Evolutionary conservation across 352 stramenopile species (phyloP), one percentile per base, ranked within the genome.

Genomic region (Pythium pyrilobum): DNA sequence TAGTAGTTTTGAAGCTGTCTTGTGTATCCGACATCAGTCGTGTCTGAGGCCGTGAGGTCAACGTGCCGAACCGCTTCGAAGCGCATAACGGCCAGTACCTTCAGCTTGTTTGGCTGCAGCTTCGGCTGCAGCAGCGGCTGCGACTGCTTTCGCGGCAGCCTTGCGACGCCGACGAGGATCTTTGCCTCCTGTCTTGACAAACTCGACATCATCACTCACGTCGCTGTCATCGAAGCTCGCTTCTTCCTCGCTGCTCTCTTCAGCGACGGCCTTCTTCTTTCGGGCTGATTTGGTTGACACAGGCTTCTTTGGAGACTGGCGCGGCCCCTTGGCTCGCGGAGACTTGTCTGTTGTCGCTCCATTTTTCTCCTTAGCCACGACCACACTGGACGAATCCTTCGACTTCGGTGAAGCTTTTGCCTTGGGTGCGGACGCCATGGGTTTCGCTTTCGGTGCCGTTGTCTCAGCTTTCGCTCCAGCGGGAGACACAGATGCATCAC

Each of bases 131-230:
- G 74, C 79, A 20, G 77, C 65, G 9, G 75, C 77, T 8, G 65
- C 78, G 11, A 89, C 59, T 3, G 82, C 82, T 23, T 73, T 77
- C 10, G 71, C 71, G 3, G 78, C 79, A 16, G 79, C 64, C 59
- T 82, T 78, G 28, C 74, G 66, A 33, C 80, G 69, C 11, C 73
- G 52, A 5, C 55, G 70, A 16, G 71, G 64, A 34, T 75, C 58
- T 7, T 43, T 39, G n/a, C 18, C 29, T 44, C 15, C 31, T 27
- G 65, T 42, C 50, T 62, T 64, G 6, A 66, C 54, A 40, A 65
- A 66, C 34, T 68, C 44, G 13, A 58, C 44, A 4, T 56, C 62
- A 21, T 72, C 64, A 12, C 31, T 58, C 15, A 70, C 51, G 4
- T 65, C 49, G n/a, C 44, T 42, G 15, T 59, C 29, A 52, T 59